Base-by-base conservation (phyloP, 306 rosid species). In the Corylus americana region DNA sequence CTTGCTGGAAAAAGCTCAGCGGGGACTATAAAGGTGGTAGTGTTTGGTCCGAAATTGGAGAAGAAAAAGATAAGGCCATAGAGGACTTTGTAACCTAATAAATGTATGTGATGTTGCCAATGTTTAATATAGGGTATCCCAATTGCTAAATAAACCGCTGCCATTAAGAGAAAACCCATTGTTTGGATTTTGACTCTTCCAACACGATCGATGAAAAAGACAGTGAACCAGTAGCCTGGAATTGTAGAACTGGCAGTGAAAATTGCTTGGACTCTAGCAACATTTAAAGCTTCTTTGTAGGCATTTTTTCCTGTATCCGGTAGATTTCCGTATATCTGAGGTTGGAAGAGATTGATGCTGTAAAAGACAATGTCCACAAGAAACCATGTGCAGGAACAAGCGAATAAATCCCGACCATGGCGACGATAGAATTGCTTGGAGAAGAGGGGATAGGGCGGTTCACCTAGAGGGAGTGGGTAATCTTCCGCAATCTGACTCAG, bases 1-100 rank as follows among this genome's bases (percentile, higher is more conserved):
- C 98, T 80, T 1, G 98, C 97, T 0, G 97, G 98, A 20, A 93
- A 91, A 4, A 93, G 97, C 55, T 93, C 98, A 0, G 98, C 97
- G 0, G 97, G 97, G 58, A 91, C 87, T 6, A 93, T 90, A 42
- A 89, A 93, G 11, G 96, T 91, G 2, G 98, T 93, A n/a, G 98
- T 90, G 86, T 93, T 93, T 20, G 98, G 98, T 22, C 98, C 98
- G 12, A 91, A 93, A 48, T 93, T 93, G 1, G 98, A 85, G 73
- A 91, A 93, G 88, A 93, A 93, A 77, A 93, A 91, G 8, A 93
- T 87, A 67, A 93, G 90, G 9, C 91, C 88, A 37, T 91, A 93
- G 39, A 91, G 83, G 44, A 87, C 44, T 78, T 91, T 75, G 79
- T 89, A 90, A 0, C 93, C 88, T 1, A 0, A 6, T 1, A 0